Percentiles rank a stretch among this genome's conserved stretches.
Evolutionary conservation across 495 filamentous ascomycete species (phyloP).

Genomic region (Penicillium arizonense): DNA sequence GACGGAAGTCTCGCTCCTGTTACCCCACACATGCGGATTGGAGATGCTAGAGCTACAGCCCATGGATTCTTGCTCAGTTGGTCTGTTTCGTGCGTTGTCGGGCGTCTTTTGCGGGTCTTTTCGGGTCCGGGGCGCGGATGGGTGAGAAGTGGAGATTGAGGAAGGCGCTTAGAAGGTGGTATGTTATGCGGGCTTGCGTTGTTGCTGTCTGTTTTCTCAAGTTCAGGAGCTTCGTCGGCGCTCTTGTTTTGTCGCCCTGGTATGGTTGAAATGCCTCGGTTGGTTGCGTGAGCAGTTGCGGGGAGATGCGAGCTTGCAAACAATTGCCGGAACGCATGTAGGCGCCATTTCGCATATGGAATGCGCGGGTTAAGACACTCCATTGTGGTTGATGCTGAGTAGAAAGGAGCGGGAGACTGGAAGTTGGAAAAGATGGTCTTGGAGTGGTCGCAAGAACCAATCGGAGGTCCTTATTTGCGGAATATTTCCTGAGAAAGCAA

Average conservation of each 20-base stretch:
- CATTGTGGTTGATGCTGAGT: constrained; percentile 20
- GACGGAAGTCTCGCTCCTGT: constrained; percentile 57
- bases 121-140: constrained; percentile 13
- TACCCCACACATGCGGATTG: constrained; percentile 58
- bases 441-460: constrained; percentile 15
- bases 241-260: background rate
- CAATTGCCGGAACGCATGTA: constrained; percentile 28
- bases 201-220: background rate
- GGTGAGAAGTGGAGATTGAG: constrained; percentile 39
- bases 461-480: constrained; percentile 23
- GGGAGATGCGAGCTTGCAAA: constrained; percentile 8
- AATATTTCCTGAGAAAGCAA: background rate
- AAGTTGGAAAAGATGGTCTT: constrained; percentile 2
- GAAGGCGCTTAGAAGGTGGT: constrained; percentile 37
- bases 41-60: constrained; percentile 60
- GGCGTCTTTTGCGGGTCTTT: constrained; percentile 23
- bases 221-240: background rate
- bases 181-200: background rate
- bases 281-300: background rate
- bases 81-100: constrained; percentile 43
- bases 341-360: constrained; percentile 37
- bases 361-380: constrained; percentile 22
- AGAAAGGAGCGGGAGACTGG: constrained; percentile 3
- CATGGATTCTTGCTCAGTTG: constrained; percentile 40
- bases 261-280: constrained; percentile 12